phyloP scores from a whole-genome alignment of 352 stramenopile genomes.

The Pilasporangium apinafurcum region DNA sequence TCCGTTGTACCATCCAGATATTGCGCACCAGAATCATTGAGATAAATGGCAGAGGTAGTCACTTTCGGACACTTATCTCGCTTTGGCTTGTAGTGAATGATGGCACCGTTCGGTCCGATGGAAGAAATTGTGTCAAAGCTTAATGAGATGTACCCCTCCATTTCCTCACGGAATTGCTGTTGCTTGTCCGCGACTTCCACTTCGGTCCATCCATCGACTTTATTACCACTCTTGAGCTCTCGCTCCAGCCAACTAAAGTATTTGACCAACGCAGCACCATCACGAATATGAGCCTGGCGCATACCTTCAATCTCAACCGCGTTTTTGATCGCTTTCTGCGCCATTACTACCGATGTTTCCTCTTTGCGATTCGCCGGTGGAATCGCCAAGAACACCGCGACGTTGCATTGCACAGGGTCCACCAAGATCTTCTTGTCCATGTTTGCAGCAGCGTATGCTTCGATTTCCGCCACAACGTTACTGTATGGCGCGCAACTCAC shows the following conservation, averaged over 20 bases:
- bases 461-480: slow-evolving; percentile 36
- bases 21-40: slow-evolving; percentile 99
- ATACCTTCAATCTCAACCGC: slow-evolving; percentile 94
- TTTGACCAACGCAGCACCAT: slow-evolving; percentile 92
- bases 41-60: slow-evolving; percentile 90
- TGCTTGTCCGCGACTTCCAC: slow-evolving; percentile 90
- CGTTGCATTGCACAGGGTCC: slow-evolving; percentile 80
- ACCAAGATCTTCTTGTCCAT: slow-evolving; percentile 59
- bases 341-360: slow-evolving; percentile 70
- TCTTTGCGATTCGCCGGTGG: slow-evolving; percentile 67
- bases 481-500: slow-evolving; percentile 66
- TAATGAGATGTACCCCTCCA: slow-evolving; percentile 88
- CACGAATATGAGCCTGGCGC: slow-evolving; percentile 91
- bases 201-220: slow-evolving; percentile 64
- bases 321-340: slow-evolving; percentile 92
- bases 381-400: slow-evolving; percentile 77
- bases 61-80: slow-evolving; percentile 81
- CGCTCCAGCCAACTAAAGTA: slow-evolving; percentile 93
- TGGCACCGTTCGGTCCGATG: slow-evolving; percentile 94
- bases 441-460: slow-evolving; percentile 38
- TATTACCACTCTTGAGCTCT: slow-evolving; percentile 40
- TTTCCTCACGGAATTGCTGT: slow-evolving; percentile 78
- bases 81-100: slow-evolving; percentile 93
- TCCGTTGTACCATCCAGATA: slow-evolving; percentile 99
- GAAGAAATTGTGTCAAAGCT: slow-evolving; percentile 98